Evolutionary conservation across 192 early-diverging fungal species (phyloP).

Genomic region (Podochytrium sp.): DNA sequence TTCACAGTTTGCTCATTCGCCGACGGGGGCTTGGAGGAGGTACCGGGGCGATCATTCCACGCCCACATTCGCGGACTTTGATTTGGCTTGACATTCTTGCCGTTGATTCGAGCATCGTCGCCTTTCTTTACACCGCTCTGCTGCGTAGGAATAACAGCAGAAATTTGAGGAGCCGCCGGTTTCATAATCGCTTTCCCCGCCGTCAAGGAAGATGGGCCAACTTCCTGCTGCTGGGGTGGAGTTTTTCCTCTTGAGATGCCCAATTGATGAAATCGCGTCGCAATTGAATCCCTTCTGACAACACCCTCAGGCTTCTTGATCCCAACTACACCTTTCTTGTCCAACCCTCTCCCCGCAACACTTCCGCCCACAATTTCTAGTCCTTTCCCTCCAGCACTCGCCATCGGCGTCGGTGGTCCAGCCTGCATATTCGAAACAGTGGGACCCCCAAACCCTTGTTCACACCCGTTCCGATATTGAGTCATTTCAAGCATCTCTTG

Average conservation of each 20-base stretch:
- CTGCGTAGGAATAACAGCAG: too few relatives aligned
- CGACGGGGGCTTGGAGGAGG: too few relatives aligned
- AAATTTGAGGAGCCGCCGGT: too few relatives aligned
- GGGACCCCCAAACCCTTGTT: background rate
- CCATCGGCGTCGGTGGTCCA: background rate
- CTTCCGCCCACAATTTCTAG: background rate
- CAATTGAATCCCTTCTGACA: background rate
- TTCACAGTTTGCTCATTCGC: too few relatives aligned
- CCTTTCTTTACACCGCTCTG: too few relatives aligned
- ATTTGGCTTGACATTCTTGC: too few relatives aligned
- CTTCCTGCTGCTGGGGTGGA: background rate
- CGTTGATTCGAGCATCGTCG: too few relatives aligned
- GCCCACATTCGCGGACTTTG: too few relatives aligned
- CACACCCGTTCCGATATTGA: conserved; percentile 12
- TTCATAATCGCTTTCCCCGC: too few relatives aligned
- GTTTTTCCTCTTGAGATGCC: background rate
- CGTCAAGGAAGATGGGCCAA: too few relatives aligned
- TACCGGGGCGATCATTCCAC: too few relatives aligned
- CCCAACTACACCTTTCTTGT: background rate
- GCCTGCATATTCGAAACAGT: background rate
- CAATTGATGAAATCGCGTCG: background rate
- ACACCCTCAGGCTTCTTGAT: background rate
- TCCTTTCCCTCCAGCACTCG: background rate
- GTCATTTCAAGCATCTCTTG: conserved; percentile 5
- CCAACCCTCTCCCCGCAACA: background rate